Base-by-base conservation (phyloP, 257 asterid genomes). In the Solanum paucissectum region DNA sequence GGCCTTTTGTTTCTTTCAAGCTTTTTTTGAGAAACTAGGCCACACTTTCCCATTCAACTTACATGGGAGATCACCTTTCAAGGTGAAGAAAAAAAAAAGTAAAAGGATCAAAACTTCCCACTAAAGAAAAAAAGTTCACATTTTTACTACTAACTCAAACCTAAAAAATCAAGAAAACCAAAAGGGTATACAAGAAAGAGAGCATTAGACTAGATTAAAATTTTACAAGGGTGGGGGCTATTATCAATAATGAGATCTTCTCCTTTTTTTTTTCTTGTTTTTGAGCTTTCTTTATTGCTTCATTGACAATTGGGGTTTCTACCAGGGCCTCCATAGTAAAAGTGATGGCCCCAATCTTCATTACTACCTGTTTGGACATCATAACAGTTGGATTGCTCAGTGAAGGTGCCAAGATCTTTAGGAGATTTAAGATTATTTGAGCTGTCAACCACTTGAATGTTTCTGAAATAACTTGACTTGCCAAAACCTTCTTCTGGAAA, bases 301-400 rank as follows among this genome's bases (percentile, higher is more conserved):
- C 93, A 95, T 34, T 87, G 92, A 94, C 99, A 96, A 74, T 93
- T 96, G 7, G 96, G 92, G 91, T 93, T 96, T 87, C 94, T 95
- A 58, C 99, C 99, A 62, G 98, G 99, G 89, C 99, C 99, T 83
- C 99, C 99, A 86, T 93, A 96, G 92, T 94, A 96, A 87, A 96
- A 96, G 93, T 91, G 94, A 87, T 93, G 95, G 25, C 99, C 99
- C 99, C 99, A 96, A 89, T 94, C 98, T 9, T 92, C 93, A 84
- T 95, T 96, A 68, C 77, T 93, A 44, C 98, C 98, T 37, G 94
- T 91, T 91, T 94, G 96, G 88, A 96, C 96, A 88, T 96, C 98
- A 82, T 96, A 96, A 90, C 99, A 96, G 85, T 94, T 95, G 40
- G 99, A 93, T 88, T 95, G 92, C 88, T 96, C 99, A 0, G 98